phyloP scores from a whole-genome alignment of 2,329 filamentous ascomycete species.

The Fusarium subtropicale region DNA sequence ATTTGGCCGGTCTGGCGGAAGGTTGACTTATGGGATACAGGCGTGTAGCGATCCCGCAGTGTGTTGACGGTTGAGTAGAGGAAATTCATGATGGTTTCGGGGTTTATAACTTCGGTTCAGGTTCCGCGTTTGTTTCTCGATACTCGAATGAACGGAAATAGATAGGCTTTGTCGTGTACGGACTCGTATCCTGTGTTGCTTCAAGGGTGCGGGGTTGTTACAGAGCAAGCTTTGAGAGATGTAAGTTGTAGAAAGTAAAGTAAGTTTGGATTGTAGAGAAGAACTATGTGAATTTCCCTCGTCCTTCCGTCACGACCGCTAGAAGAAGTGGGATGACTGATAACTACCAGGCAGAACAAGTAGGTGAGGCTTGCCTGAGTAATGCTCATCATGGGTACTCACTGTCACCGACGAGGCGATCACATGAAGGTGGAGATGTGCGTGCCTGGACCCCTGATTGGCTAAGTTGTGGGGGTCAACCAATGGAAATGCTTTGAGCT shows the following conservation, averaged over 20 bases:
- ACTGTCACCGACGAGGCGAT: slow-evolving; percentile 44
- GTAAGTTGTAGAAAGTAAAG: not conserved
- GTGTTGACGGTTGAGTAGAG: slow-evolving; percentile 93
- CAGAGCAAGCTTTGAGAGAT: slow-evolving; percentile 2
- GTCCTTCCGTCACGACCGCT: slow-evolving; percentile 12
- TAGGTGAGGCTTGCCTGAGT: slow-evolving; percentile 16
- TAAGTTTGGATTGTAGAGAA: not conserved
- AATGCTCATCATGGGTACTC: slow-evolving; percentile 7
- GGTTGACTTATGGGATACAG: slow-evolving; percentile 88
- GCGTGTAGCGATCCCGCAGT: slow-evolving; percentile 90
- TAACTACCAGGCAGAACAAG: slow-evolving; percentile 9
- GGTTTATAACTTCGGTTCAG: not conserved
- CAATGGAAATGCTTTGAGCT: slow-evolving; percentile 11
- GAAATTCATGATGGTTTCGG: slow-evolving; percentile 77
- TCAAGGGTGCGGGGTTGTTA: slow-evolving; percentile 31
- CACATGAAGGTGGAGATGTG: slow-evolving; percentile 47
- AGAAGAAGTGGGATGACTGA: slow-evolving; percentile 26
- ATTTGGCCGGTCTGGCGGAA: slow-evolving; percentile 96
- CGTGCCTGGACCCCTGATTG: slow-evolving; percentile 41
- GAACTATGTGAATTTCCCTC: not conserved
- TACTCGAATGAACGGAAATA: not conserved
- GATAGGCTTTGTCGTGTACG: slow-evolving; percentile 6
- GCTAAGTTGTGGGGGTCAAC: slow-evolving; percentile 7
- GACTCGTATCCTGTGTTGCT: slow-evolving; percentile 3
- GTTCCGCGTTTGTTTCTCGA: not conserved